Evolutionary conservation across 257 asterid genomes (phyloP).

Genomic region (Echium plantagineum): DNA sequence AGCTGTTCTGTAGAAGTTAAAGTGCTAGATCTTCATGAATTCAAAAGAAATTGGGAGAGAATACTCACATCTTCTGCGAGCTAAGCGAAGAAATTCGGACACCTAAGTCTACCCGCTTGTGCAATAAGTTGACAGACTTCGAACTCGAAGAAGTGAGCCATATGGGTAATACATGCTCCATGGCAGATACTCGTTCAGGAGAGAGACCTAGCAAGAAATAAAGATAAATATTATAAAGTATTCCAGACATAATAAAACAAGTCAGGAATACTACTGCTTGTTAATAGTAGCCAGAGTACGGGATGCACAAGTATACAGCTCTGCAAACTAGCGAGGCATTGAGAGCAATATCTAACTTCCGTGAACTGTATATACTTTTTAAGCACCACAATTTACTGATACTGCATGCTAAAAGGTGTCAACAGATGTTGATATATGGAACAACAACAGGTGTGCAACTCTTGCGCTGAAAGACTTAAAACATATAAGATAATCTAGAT

Average conservation of each 20-base stretch:
- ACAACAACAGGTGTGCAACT: too few relatives aligned
- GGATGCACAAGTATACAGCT: too few relatives aligned
- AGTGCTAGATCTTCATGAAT: neutral
- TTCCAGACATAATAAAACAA: neutral
- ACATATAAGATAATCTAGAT: too few relatives aligned
- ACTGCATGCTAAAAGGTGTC: too few relatives aligned
- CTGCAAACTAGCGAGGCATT: too few relatives aligned
- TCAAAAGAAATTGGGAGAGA: constrained; percentile 4
- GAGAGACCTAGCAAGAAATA: constrained; percentile 48
- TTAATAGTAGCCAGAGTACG: too few relatives aligned
- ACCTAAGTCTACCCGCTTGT: constrained; percentile 49
- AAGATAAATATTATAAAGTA: constrained; percentile 2
- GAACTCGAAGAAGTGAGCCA: constrained; percentile 58
- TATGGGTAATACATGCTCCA: constrained; percentile 78
- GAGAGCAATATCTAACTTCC: too few relatives aligned
- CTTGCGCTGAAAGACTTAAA: too few relatives aligned
- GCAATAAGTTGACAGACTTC: constrained; percentile 26
- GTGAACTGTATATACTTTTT: too few relatives aligned
- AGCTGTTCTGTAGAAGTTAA: neutral
- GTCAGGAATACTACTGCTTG: too few relatives aligned
- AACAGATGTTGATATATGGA: too few relatives aligned
- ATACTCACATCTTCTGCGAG: constrained; percentile 61
- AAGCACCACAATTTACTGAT: too few relatives aligned
- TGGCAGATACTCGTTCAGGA: constrained; percentile 61
- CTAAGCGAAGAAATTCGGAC: constrained; percentile 59